phyloP scores from a whole-genome alignment of 148 eudicot species.

The Rhododendron kiyosumense region DNA sequence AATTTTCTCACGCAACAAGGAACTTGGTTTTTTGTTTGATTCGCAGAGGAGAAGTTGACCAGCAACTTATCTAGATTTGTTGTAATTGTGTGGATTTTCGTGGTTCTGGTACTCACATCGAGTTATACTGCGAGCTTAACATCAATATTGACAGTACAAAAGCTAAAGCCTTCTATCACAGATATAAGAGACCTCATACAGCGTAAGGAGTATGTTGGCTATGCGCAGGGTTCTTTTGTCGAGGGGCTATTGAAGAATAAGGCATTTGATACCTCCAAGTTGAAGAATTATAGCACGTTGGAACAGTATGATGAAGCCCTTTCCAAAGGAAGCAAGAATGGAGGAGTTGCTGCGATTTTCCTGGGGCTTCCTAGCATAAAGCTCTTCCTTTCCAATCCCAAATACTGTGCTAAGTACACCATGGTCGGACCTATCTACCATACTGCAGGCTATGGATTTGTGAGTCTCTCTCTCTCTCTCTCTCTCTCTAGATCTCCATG shows the following conservation, averaged over 20 bases:
- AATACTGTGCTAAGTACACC: conserved; percentile 24
- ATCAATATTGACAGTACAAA: conserved; percentile 49
- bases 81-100: conserved; percentile 59
- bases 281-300: conserved; percentile 21
- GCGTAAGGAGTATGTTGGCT: conserved; percentile 34
- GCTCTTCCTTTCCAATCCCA: conserved; percentile 16
- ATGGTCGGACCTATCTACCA: conserved; percentile 20
- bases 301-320: conserved; percentile 35
- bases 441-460: conserved; percentile 41
- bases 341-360: conserved; percentile 29
- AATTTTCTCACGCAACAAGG: not conserved
- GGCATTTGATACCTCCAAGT: conserved; percentile 14
- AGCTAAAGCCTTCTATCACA: conserved; percentile 44
- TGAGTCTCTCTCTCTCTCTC: conserved; percentile 16
- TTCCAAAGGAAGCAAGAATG: conserved; percentile 28
- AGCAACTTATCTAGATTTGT: conserved; percentile 63
- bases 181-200: conserved; percentile 34
- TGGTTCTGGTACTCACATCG: conserved; percentile 48
- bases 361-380: conserved; percentile 35
- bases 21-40: not conserved
- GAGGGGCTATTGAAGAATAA: conserved; percentile 15
- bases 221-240: conserved; percentile 38
- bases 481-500: not conserved
- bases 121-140: conserved; percentile 69
- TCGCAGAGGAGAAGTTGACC: conserved; percentile 42